phyloP scores from a whole-genome alignment of 2,329 filamentous ascomycete species.

The Penicillium sp. region DNA sequence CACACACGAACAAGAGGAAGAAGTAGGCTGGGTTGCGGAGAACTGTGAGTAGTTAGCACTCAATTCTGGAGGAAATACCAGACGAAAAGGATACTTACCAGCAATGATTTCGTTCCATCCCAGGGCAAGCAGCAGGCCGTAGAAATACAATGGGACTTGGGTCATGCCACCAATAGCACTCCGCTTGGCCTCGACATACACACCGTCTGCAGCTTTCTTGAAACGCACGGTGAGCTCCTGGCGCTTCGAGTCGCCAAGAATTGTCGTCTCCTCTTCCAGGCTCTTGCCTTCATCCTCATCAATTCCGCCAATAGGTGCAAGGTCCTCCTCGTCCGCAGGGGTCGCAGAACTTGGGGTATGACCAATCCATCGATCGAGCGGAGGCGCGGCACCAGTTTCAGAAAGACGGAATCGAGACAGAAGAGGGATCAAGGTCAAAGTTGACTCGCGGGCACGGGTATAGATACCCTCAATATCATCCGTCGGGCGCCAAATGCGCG shows the following conservation, averaged over 20 bases:
- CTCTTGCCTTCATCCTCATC: slow-evolving; percentile 95
- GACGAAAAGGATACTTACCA: slow-evolving; percentile 58
- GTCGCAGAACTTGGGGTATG: slow-evolving; percentile 70
- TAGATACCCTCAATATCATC: slow-evolving; percentile 98
- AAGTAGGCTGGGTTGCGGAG: slow-evolving; percentile 92
- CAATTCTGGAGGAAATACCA: slow-evolving; percentile 3
- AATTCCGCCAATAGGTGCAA: slow-evolving; percentile 84
- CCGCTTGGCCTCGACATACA: slow-evolving; percentile 96
- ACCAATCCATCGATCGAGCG: slow-evolving; percentile 82
- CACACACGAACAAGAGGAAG: slow-evolving; percentile 75
- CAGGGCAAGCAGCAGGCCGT: slow-evolving; percentile 78
- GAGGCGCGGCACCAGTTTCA: slow-evolving; percentile 71
- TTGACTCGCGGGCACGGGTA: slow-evolving; percentile 87
- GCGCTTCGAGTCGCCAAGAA: slow-evolving; percentile 85
- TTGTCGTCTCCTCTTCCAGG: slow-evolving; percentile 91
- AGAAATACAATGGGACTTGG: slow-evolving; percentile 93
- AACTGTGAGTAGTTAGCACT: slow-evolving; percentile 55
- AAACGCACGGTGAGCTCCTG: slow-evolving; percentile 91
- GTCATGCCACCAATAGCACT: slow-evolving; percentile 94
- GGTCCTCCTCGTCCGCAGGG: slow-evolving; percentile 83
- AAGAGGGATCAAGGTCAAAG: slow-evolving; percentile 83
- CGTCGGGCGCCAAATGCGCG: slow-evolving; percentile 91
- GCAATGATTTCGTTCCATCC: slow-evolving; percentile 99
- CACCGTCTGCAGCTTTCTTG: slow-evolving; percentile 97
- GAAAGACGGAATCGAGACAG: slow-evolving; percentile 79